Conservation (phyloP, 805 yeast genomes). For the Barnettozyma pratensis region DNA sequence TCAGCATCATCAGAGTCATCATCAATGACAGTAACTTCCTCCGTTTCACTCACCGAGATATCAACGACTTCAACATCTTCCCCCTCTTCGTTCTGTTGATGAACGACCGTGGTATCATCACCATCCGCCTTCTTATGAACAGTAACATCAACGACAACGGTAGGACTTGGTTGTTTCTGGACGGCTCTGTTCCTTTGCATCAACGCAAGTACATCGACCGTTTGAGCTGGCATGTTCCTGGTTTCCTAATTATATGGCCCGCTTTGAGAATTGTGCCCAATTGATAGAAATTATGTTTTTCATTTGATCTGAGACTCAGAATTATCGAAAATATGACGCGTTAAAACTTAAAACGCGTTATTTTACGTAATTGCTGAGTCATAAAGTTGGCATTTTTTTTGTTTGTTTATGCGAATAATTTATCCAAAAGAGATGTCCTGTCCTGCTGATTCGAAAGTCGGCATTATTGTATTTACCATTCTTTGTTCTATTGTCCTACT, state of each 20-base stretch:
- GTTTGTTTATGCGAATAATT: not conserved
- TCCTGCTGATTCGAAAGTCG: too few relatives aligned
- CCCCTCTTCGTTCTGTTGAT: not conserved
- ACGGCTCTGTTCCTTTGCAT: not conserved
- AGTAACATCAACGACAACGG: not conserved
- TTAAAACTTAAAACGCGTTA: not conserved
- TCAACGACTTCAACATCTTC: not conserved
- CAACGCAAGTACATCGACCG: slow-evolving; percentile 4
- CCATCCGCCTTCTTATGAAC: not conserved
- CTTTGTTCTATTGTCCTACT: too few relatives aligned
- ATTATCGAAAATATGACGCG: not conserved
- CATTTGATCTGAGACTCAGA: not conserved
- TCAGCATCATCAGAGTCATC: not conserved
- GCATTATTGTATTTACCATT: too few relatives aligned
- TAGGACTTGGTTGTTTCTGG: not conserved
- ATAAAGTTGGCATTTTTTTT: not conserved
- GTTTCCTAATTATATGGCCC: not conserved
- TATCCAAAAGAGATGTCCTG: not conserved
- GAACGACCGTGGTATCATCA: not conserved
- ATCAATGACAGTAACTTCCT: not conserved
- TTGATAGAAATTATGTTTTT: not conserved
- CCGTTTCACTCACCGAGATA: not conserved
- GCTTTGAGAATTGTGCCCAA: too few relatives aligned
- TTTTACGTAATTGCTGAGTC: not conserved
- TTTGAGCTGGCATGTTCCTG: not conserved